A percentile compares a stretch with the other conserved stretches of the same genome.
Conservation (phyloP, 441 rosid species). For the Omphalea diandra region DNA sequence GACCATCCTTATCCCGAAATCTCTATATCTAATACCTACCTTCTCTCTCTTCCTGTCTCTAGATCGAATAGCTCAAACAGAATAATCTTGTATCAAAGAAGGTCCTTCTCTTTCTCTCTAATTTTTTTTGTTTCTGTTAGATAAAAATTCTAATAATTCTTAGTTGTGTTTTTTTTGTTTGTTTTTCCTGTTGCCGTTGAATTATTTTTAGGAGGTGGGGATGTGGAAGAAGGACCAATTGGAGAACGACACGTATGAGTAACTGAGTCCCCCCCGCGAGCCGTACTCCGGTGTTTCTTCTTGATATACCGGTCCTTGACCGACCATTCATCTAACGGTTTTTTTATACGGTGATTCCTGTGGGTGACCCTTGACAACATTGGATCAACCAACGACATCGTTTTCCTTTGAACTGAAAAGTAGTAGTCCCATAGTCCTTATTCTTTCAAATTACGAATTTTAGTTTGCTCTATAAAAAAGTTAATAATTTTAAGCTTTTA, state of each 20-base stretch:
- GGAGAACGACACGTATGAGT: conserved; percentile 26
- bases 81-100: not conserved
- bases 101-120: not conserved
- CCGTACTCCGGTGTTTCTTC: conserved; percentile 14
- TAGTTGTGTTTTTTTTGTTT: conserved; percentile 11
- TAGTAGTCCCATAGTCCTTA: too few relatives aligned
- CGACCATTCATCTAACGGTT: conserved; percentile 40
- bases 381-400: not conserved
- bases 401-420: too few relatives aligned
- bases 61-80: conserved; percentile 31
- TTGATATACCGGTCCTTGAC: conserved; percentile 31
- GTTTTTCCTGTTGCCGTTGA: conserved; percentile 12
- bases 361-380: not conserved
- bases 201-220: conserved; percentile 14
- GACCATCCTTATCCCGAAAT: not conserved
- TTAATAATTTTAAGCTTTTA: too few relatives aligned
- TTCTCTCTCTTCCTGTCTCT: conserved; percentile 13
- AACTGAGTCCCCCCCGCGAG: not conserved
- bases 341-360: conserved; percentile 13
- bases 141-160: not conserved
- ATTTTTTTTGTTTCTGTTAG: not conserved
- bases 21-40: not conserved
- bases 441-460: too few relatives aligned
- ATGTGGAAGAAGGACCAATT: conserved; percentile 18
- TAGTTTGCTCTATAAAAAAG: too few relatives aligned